Evolutionary conservation across 495 filamentous ascomycete genomes (phyloP).

Genomic region (Penicillium goetzii): DNA sequence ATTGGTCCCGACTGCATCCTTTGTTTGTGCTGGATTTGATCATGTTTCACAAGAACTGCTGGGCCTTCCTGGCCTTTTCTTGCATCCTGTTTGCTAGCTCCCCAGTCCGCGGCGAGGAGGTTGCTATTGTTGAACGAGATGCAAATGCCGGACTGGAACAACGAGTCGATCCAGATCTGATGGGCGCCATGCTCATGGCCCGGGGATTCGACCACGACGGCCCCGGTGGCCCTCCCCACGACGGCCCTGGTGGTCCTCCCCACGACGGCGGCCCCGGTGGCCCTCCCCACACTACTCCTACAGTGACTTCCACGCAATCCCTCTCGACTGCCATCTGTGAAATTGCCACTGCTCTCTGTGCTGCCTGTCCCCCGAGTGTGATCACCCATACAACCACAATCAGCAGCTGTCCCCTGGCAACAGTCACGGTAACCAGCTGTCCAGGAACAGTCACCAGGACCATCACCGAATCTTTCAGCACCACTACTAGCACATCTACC

Average conservation of each 20-base stretch:
- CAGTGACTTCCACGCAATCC: neutral
- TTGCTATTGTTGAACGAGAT: neutral
- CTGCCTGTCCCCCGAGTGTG: slow-evolving; percentile 16
- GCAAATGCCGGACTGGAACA: slow-evolving; percentile 4
- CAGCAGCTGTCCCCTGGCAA: slow-evolving; percentile 12
- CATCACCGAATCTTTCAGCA: neutral
- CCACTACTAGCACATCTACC: neutral
- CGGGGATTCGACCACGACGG: neutral
- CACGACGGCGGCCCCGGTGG: no score
- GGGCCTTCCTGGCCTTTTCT: slow-evolving; percentile 25
- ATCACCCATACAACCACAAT: slow-evolving; percentile 18
- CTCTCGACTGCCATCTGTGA: slow-evolving; percentile 4
- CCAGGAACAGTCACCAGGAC: neutral
- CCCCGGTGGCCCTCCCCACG: no score
- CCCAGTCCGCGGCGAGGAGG: slow-evolving; percentile 16
- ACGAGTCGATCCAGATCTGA: slow-evolving; percentile 1
- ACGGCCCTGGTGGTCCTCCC: no score
- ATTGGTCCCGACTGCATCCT: neutral
- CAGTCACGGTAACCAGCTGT: slow-evolving; percentile 1
- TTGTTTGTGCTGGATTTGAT: neutral
- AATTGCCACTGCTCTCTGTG: slow-evolving; percentile 19
- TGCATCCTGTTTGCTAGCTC: slow-evolving; percentile 21
- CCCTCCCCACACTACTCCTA: slow-evolving; percentile 3
- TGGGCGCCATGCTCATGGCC: slow-evolving; percentile 1
- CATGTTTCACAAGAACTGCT: slow-evolving; percentile 26